Base-by-base conservation (phyloP, 2,329 filamentous ascomycete genomes). In the Colletotrichum higginsianum region DNA sequence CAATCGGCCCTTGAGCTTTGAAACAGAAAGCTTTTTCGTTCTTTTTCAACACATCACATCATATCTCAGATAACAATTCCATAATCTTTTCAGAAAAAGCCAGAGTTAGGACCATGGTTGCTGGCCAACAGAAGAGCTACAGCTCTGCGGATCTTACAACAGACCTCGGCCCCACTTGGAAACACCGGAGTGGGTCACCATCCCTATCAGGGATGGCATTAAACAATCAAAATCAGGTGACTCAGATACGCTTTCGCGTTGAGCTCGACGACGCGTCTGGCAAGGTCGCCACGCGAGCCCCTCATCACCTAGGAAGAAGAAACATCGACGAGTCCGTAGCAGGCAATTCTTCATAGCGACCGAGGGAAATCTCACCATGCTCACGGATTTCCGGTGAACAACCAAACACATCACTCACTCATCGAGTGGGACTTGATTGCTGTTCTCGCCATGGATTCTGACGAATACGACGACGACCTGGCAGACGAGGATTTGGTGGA, bases 401-500 rank as follows among this genome's bases (percentile, higher is more conserved):
- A 38, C 9, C 13, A 62, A 49, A 38, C 35, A 38, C 8, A 38
- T 9, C 30, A 12, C 11, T 60, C 46, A 69, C 11, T n/a, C 7
- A 38, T 18, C 42, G 50, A 38, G 26, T 53, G n/a, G 56, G 35
- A 8, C 26, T 2, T 2, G 23, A 23, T 4, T 40, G 8, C 35
- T 35, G 30, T 26, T 12, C 42, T 63, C 62, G 75, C 56, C 56
- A 88, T 89, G 87, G 86, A 89, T 71, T 86, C 83, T 71, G 89
- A 92, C 74, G 89, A 91, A 56, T 92, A 90, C 77, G 90, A 90
- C 70, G 90, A 90, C 72, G 87, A 88, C 73, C 86, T 92, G 63
- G 86, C 88, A 63, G 91, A 93, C 72, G 91, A 92, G 76, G 91
- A 92, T 74, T 82, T 93, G 70, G 84, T 93, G 55, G 82, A 87